These are phyloP conservation scores for Heterobasidion annosum DNA, from an alignment of 1,284 basidiomycete genomes.

Conservation along the genomic window DNA sequence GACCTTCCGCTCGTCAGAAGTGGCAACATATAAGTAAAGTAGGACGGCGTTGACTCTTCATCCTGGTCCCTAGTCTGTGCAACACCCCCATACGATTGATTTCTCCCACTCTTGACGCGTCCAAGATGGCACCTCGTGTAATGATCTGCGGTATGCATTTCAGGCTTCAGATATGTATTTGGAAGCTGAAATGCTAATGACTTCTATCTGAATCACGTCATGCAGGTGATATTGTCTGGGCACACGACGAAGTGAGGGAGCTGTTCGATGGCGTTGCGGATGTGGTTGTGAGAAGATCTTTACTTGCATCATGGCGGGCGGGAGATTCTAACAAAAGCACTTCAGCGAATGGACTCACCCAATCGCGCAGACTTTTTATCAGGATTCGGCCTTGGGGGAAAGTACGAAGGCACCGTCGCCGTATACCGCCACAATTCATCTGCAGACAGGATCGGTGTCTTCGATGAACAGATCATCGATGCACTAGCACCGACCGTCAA, in stretches of 20 bases:
- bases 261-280: slow-evolving; percentile 66
- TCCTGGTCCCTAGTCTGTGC: too few relatives aligned
- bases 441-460: slow-evolving; percentile 60
- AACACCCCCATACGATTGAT: too few relatives aligned
- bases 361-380: slow-evolving; percentile 63
- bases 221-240: slow-evolving; percentile 66
- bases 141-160: too few relatives aligned
- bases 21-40: too few relatives aligned
- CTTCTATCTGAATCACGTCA: too few relatives aligned
- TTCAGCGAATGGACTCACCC: slow-evolving; percentile 45
- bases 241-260: slow-evolving; percentile 61
- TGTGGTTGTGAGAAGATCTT: slow-evolving; percentile 51
- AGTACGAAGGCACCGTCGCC: slow-evolving; percentile 68
- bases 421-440: slow-evolving; percentile 76
- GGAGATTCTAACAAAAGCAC: background rate
- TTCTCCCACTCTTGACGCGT: too few relatives aligned
- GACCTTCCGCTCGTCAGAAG: too few relatives aligned
- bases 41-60: too few relatives aligned
- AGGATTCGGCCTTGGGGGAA: slow-evolving; percentile 54
- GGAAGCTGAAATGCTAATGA: too few relatives aligned
- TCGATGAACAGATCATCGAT: slow-evolving; percentile 71
- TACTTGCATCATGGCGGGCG: background rate
- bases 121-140: too few relatives aligned
- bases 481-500: slow-evolving; percentile 52
- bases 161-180: too few relatives aligned